Evolutionary conservation across 768 basidiomycete genomes (phyloP).

Genomic region (Cystofilobasidium ferigula): DNA sequence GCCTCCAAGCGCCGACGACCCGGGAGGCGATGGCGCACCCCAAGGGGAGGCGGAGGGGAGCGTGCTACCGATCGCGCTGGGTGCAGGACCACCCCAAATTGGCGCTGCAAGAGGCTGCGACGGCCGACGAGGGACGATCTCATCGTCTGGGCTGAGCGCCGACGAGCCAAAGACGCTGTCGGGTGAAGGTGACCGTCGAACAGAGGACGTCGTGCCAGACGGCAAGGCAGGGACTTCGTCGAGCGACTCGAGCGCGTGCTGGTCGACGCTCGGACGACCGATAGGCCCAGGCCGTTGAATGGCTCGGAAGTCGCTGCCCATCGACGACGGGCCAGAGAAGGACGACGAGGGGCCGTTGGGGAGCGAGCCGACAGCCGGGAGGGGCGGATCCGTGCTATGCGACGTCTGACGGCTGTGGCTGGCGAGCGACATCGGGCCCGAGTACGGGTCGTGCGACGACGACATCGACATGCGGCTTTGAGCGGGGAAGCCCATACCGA

Average conservation of each 20-base stretch:
- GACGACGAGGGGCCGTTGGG: not conserved
- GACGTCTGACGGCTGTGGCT: conserved; percentile 17
- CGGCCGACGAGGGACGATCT: conserved; percentile 26
- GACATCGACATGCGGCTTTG: not conserved
- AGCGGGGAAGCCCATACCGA: conserved; percentile 19
- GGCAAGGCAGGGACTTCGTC: conserved; percentile 8
- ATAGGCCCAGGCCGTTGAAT: conserved; percentile 24
- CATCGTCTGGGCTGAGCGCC: conserved; percentile 24
- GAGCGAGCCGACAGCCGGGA: conserved; percentile 7
- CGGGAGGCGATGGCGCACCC: conserved; percentile 1
- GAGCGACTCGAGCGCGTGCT: conserved; percentile 13
- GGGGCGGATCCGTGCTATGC: not conserved
- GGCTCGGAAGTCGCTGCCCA: conserved; percentile 24
- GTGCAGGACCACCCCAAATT: conserved; percentile 22
- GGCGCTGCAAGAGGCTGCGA: conserved; percentile 13
- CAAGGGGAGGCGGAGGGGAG: not conserved
- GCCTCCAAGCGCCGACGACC: not conserved
- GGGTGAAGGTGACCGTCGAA: conserved; percentile 10
- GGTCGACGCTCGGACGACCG: conserved; percentile 18
- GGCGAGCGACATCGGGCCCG: conserved; percentile 9
- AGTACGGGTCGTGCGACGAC: conserved; percentile 4
- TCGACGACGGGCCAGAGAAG: conserved; percentile 5
- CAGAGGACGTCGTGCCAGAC: conserved; percentile 1
- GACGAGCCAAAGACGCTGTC: conserved; percentile 23
- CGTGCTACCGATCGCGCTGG: not conserved